Evolutionary conservation across 2,329 filamentous ascomycete species (phyloP).

Genomic region (Xylaria sp.): DNA sequence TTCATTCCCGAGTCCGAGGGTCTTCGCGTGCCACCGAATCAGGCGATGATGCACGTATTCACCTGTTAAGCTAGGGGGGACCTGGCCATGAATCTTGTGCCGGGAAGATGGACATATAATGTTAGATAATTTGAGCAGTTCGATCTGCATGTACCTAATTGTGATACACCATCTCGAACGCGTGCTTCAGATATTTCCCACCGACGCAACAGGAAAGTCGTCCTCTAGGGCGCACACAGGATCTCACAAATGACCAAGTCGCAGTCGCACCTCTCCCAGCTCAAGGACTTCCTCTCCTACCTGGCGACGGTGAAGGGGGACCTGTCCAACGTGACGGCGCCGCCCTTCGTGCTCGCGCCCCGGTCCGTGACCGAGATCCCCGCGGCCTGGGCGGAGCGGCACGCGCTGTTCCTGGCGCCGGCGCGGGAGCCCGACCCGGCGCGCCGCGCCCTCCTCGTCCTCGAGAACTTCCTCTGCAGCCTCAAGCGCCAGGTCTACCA

Average conservation of each 20-base stretch:
- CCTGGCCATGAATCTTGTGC: too few species aligned
- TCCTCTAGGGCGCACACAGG: not conserved
- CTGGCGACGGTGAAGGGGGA: conserved; percentile 59
- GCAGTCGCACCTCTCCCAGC: conserved; percentile 33
- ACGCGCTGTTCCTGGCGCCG: conserved; percentile 49
- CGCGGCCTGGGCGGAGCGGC: conserved; percentile 60
- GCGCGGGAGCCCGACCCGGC: conserved; percentile 43
- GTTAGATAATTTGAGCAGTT: too few species aligned
- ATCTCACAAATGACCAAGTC: conserved; percentile 20
- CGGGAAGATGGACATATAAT: too few species aligned
- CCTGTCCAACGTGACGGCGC: conserved; percentile 58
- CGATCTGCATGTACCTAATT: not conserved
- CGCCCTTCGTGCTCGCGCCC: conserved; percentile 57
- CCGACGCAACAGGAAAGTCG: too few species aligned
- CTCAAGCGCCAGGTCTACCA: conserved; percentile 51
- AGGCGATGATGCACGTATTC: not conserved
- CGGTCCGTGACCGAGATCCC: conserved; percentile 59
- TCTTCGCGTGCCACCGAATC: not conserved
- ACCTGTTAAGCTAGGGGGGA: not conserved
- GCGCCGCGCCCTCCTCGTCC: conserved; percentile 46
- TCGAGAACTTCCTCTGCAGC: conserved; percentile 52
- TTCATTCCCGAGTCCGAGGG: too few species aligned
- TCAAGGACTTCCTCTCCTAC: conserved; percentile 44
- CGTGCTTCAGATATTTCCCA: too few species aligned
- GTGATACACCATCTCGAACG: not conserved